These are phyloP conservation scores for Macadamia integrifolia DNA, from an alignment of 164 flowering plant species.

Conservation along the genomic window DNA sequence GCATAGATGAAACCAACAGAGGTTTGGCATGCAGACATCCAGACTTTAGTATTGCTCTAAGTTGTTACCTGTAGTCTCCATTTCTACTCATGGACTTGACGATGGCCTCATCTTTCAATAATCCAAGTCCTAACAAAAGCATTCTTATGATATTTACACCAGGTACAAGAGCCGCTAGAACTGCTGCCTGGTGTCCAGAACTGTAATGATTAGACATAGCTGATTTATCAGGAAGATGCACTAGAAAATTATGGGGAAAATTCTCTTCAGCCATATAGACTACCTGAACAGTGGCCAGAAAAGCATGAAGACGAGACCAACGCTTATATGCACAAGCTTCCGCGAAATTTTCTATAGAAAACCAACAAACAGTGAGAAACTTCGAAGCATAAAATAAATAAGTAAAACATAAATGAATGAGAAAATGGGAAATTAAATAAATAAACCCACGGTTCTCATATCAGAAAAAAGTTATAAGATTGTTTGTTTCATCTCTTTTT, in stretches of 20 bases:
- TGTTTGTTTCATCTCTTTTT: too few relatives aligned
- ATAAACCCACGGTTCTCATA: background rate
- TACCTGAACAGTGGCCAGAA: conserved; percentile 98
- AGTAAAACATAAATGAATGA: too few relatives aligned
- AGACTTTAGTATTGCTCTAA: background rate
- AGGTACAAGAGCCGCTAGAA: conserved; percentile 65
- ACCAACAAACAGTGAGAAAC: conserved; percentile 3
- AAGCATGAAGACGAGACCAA: conserved; percentile 87
- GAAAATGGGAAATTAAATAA: background rate
- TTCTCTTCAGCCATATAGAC: background rate
- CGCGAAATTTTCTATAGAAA: conserved; percentile 55
- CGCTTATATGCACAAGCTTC: conserved; percentile 81
- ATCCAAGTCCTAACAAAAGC: conserved; percentile 77
- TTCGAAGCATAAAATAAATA: background rate
- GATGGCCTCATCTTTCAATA: conserved; percentile 71
- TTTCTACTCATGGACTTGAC: conserved; percentile 92
- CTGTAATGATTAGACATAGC: conserved; percentile 30
- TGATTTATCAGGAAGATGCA: conserved; percentile 9
- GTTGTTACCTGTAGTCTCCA: conserved; percentile 68
- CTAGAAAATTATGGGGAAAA: background rate
- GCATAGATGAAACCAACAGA: background rate
- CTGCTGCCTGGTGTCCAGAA: conserved; percentile 49
- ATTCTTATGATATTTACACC: conserved; percentile 68
- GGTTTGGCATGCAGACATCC: background rate
- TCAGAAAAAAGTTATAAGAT: too few relatives aligned